Percentiles rank a stretch among this genome's conserved stretches.
Conservation (phyloP, 441 rosid genomes). For the Jatropha multifida region DNA sequence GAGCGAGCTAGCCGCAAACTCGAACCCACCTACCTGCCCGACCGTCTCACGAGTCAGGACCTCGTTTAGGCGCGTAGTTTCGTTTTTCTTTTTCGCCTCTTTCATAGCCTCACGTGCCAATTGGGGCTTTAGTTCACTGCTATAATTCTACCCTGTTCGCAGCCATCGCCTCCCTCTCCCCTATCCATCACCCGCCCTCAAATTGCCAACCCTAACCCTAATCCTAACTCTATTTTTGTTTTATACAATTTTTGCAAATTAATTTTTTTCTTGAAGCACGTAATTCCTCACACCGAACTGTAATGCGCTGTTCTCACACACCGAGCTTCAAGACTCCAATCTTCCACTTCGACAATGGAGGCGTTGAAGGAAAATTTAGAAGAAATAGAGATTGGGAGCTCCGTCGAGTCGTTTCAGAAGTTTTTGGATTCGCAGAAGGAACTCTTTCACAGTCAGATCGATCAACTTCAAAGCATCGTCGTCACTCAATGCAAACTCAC, state of each 20-base stretch:
- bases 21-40: neutral
- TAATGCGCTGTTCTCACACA: constrained; percentile 55
- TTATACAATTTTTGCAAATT: constrained; percentile 1
- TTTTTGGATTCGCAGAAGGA: constrained; percentile 67
- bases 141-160: constrained; percentile 17
- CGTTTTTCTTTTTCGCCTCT: neutral
- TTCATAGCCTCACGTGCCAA: neutral
- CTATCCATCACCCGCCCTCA: neutral
- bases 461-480: constrained; percentile 74
- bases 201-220: constrained; percentile 54
- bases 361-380: constrained; percentile 48
- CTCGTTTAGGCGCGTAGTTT: neutral
- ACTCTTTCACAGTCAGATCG: constrained; percentile 83
- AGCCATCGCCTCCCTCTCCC: constrained; percentile 5
- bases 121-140: constrained; percentile 16
- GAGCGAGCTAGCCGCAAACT: neutral
- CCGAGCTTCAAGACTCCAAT: constrained; percentile 37
- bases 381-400: constrained; percentile 65
- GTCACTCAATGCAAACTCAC: constrained; percentile 92
- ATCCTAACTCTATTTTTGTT: constrained; percentile 8
- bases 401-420: constrained; percentile 61
- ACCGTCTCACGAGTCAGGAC: constrained; percentile 22
- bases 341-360: constrained; percentile 54
- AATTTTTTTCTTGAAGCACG: neutral
- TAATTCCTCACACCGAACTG: constrained; percentile 22